These are phyloP conservation scores for Setaria viridis DNA, from an alignment of 202 grass and related monocot species.

Conservation along the genomic window DNA sequence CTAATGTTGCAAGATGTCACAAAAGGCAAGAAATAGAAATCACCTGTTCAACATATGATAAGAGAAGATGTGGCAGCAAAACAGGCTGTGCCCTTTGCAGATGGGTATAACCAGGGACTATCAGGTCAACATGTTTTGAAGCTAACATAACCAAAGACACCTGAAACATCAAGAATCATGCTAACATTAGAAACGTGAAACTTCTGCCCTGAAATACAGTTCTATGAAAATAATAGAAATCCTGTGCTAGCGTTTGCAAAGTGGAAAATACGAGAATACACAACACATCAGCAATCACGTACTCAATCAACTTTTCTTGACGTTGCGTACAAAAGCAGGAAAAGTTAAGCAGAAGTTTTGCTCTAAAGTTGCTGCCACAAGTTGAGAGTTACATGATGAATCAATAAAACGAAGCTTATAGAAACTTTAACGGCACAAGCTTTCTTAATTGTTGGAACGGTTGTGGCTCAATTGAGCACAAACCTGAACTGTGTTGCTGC, in stretches of 20 bases:
- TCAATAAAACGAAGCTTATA: slow-evolving; percentile 5
- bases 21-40: slow-evolving; percentile 2
- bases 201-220: not conserved
- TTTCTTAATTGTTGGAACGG: not conserved
- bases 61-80: slow-evolving; percentile 84
- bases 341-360: not conserved
- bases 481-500: not conserved
- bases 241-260: not conserved
- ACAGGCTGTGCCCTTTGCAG: slow-evolving; percentile 93
- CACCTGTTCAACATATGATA: slow-evolving; percentile 97
- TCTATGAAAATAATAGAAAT: not conserved
- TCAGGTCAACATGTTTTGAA: slow-evolving; percentile 74
- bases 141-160: slow-evolving; percentile 76
- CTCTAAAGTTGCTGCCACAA: not conserved
- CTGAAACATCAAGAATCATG: slow-evolving; percentile 63
- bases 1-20: not conserved
- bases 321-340: not conserved
- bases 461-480: not conserved
- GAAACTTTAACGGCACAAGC: not conserved
- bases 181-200: slow-evolving; percentile 16
- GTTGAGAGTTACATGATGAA: not conserved
- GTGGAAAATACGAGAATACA: slow-evolving; percentile 24
- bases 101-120: slow-evolving; percentile 97
- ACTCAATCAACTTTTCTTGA: slow-evolving; percentile 8
- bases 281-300: slow-evolving; percentile 28